Evolutionary conservation across 2,329 filamentous ascomycete genomes (phyloP).

Genomic region (Penicillium olsonii): DNA sequence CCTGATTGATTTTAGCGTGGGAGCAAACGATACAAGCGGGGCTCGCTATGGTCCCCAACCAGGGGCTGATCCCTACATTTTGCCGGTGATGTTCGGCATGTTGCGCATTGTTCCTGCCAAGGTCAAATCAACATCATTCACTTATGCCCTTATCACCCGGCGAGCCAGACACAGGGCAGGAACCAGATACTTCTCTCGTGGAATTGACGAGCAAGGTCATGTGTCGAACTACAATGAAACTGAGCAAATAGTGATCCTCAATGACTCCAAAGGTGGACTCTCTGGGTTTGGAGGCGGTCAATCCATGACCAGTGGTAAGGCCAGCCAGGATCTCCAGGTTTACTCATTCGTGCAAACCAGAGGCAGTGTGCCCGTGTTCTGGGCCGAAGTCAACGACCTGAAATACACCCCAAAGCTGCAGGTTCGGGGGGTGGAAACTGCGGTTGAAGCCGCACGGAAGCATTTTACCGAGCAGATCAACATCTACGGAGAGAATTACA

Average conservation of each 20-base stretch:
- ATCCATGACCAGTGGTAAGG: slow-evolving; percentile 73
- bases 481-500: slow-evolving; percentile 92
- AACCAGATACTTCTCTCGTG: slow-evolving; percentile 91
- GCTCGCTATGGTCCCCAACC: slow-evolving; percentile 61
- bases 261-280: slow-evolving; percentile 73
- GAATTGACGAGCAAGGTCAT: slow-evolving; percentile 88
- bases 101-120: slow-evolving; percentile 83
- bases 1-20: slow-evolving; percentile 81
- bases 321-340: slow-evolving; percentile 78
- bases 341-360: slow-evolving; percentile 95
- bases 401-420: slow-evolving; percentile 90
- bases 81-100: slow-evolving; percentile 96
- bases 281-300: slow-evolving; percentile 78
- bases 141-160: slow-evolving; percentile 83
- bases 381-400: slow-evolving; percentile 93
- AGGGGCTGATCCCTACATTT: slow-evolving; percentile 83
- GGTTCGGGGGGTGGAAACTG: slow-evolving; percentile 79
- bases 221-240: slow-evolving; percentile 99
- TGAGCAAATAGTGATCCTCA: slow-evolving; percentile 86
- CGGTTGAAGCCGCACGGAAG: slow-evolving; percentile 73
- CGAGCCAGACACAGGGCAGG: slow-evolving; percentile 85
- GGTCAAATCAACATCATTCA: slow-evolving; percentile 81
- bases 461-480: slow-evolving; percentile 94
- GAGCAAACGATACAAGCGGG: slow-evolving; percentile 50
- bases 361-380: slow-evolving; percentile 93